Evolutionary conservation across 257 asterid species (phyloP).

Genomic region (Solanum piurae): DNA sequence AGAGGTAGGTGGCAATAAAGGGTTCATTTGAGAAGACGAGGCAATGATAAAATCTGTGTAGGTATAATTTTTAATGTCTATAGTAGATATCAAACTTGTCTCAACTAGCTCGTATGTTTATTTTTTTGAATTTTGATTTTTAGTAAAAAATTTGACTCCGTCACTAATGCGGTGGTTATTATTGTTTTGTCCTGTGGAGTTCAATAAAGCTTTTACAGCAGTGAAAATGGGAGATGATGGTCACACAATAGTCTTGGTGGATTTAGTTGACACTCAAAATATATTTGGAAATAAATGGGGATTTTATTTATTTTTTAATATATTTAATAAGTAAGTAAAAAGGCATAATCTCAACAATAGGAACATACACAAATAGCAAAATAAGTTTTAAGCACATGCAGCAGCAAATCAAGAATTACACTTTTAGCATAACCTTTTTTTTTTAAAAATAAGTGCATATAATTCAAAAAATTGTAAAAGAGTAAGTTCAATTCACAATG

Average conservation of each 20-base stretch:
- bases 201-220: background rate
- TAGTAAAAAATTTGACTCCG: accelerated
- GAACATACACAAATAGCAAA: background rate
- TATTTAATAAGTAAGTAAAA: too few relatives aligned
- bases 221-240: background rate
- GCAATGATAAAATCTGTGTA: too few relatives aligned
- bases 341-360: too few relatives aligned
- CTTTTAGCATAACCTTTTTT: background rate
- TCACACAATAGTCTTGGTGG: background rate
- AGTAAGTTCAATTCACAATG: background rate
- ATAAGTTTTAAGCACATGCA: background rate
- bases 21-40: background rate
- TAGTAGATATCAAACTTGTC: accelerated
- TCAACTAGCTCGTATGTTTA: too few relatives aligned
- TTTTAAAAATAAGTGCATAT: too few relatives aligned
- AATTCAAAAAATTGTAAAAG: background rate
- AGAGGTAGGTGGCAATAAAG: background rate
- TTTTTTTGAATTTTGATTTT: accelerated
- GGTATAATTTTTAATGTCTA: too few relatives aligned
- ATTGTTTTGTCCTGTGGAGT: background rate
- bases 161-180: accelerated
- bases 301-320: background rate
- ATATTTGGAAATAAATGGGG: background rate
- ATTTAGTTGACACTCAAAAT: background rate
- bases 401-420: background rate